Evolutionary conservation across 495 filamentous ascomycete species (phyloP), one percentile per base, ranked within the genome.

Genomic region (Penicillium macrosclerotiorum): DNA sequence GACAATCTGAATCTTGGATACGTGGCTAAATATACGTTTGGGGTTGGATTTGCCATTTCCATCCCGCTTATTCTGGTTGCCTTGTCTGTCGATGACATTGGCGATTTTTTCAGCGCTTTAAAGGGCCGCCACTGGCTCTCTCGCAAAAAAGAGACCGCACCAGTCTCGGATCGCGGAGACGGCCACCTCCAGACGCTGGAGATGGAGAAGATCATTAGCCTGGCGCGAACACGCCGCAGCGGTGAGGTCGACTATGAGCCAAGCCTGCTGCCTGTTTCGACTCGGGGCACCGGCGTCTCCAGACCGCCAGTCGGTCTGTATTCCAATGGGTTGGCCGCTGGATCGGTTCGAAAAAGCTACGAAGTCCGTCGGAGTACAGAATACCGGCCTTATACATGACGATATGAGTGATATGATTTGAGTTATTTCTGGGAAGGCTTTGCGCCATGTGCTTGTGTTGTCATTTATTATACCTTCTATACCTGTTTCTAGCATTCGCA

Each of bases 21-120:
- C 51, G 83, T 86, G 4, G 67, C 73, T 12, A 82, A 81, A 52
- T 85, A 79, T 52, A 77, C 80, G 31, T 86, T 86, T 43, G 82
- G 83, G 7, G 77, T 85, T 32, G 82, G 83, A 3, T 76, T 86
- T 26, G 76, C 76, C n/a, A 78, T 86, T 36, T 80, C 77, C 0
- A 80, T 85, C 31, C 81, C 81, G 0, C 59, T 86, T 11, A 76
- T 86, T 22, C 52, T 74, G 4, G 60, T 85, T 13, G 82, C 83
- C 0, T 68, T 86, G 17, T 65, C 71, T 0, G 57, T 85, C 3
- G 78, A 80, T 27, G 76, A 80, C 47, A 77, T 85, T 32, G 70
- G 75, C 4, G 57, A 65, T 39, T 64, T 52, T n/a, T 65, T 62
- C 42, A 60, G 63, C 29, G 18, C 14, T 9, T 16, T 24, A 19